These are phyloP conservation scores for Candolleomyces eurysporus DNA, from an alignment of 768 basidiomycete species.

Conservation along the genomic window DNA sequence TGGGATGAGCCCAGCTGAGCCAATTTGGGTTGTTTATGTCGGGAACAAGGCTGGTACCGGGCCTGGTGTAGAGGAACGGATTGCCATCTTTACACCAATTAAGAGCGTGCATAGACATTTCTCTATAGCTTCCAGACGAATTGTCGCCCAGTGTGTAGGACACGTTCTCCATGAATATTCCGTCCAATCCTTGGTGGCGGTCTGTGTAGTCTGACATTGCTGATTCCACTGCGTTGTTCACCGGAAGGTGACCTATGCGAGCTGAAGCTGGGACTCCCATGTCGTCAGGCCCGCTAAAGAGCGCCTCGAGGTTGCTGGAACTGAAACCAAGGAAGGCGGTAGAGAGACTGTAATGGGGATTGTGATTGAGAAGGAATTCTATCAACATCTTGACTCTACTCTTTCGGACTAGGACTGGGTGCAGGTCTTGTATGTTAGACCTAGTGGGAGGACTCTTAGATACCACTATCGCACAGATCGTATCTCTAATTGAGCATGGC, in stretches of 20 bases:
- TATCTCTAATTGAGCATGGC: no score
- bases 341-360: neutral
- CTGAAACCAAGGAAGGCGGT: neutral
- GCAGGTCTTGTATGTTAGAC: neutral
- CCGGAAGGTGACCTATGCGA: neutral
- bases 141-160: neutral
- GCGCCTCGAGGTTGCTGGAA: neutral
- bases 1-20: neutral
- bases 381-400: neutral
- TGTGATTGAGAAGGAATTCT: neutral
- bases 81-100: neutral
- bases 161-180: neutral
- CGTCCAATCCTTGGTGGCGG: neutral
- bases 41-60: neutral
- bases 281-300: neutral
- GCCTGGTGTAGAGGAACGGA: neutral
- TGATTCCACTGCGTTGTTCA: neutral
- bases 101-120: neutral
- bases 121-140: neutral
- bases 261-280: neutral
- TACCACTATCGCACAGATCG: no score
- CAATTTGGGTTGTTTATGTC: neutral
- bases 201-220: neutral
- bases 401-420: neutral
- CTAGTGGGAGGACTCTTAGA: no score